phyloP scores from a whole-genome alignment of 225 moss, liverwort and hornwort species.

The Pseudoscleropodium purum region DNA sequence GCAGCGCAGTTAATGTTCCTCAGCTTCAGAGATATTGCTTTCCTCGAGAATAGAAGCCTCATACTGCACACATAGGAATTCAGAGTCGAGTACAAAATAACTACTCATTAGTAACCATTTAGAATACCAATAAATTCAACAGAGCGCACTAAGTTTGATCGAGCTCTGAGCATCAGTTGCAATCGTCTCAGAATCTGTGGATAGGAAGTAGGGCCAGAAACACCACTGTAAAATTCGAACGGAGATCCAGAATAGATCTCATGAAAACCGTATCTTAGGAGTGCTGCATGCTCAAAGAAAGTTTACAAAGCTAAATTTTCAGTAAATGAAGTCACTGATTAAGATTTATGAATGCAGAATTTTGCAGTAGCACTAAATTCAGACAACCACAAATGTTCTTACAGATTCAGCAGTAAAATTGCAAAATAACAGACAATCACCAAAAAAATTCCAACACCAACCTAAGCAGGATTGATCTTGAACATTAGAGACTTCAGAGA shows the following conservation, averaged over 20 bases:
- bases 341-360: neutral
- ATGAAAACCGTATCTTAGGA: neutral
- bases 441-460: neutral
- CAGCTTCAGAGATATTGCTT: neutral
- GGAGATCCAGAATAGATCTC: neutral
- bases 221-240: neutral
- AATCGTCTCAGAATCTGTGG: constrained; percentile 40
- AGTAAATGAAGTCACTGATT: neutral
- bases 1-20: neutral
- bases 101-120: neutral
- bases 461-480: neutral
- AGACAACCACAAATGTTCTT: neutral
- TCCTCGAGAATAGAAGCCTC: neutral
- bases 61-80: neutral
- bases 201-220: neutral
- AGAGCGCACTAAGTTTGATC: constrained; percentile 19
- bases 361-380: neutral
- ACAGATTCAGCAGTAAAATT: neutral
- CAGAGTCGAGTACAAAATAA: neutral
- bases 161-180: constrained; percentile 60
- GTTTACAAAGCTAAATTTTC: neutral
- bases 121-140: constrained; percentile 5
- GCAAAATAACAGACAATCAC: neutral
- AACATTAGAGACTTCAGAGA: neutral
- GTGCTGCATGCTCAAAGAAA: neutral